Conservation (phyloP, 352 stramenopile species). For the Globisporangium alternatum region DNA sequence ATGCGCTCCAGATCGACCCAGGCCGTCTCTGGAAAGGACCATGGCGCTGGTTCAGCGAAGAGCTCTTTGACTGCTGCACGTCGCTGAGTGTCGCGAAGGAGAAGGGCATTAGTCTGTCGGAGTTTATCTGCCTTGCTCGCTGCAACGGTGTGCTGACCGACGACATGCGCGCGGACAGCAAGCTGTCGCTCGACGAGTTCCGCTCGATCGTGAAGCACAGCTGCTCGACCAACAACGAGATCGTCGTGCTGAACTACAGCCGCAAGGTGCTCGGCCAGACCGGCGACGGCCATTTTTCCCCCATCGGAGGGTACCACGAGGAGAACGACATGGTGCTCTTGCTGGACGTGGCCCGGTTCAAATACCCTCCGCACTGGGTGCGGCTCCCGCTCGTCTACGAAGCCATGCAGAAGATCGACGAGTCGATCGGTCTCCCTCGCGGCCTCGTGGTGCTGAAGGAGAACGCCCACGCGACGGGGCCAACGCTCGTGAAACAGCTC, state of each 20-base stretch:
- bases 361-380: slow-evolving; percentile 92
- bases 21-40: slow-evolving; percentile 70
- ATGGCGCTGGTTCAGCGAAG: slow-evolving; percentile 82
- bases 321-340: slow-evolving; percentile 92
- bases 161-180: slow-evolving; percentile 38
- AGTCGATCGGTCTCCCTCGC: slow-evolving; percentile 40
- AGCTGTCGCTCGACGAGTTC: slow-evolving; percentile 54
- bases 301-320: slow-evolving; percentile 93
- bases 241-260: slow-evolving; percentile 94
- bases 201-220: slow-evolving; percentile 66
- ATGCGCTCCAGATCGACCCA: slow-evolving; percentile 72
- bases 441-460: slow-evolving; percentile 41
- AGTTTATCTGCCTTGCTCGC: slow-evolving; percentile 66
- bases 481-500: slow-evolving; percentile 44
- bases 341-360: slow-evolving; percentile 95
- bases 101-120: slow-evolving; percentile 64
- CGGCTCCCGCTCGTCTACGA: slow-evolving; percentile 48
- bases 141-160: slow-evolving; percentile 65
- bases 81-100: slow-evolving; percentile 70
- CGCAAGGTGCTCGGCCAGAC: slow-evolving; percentile 92
- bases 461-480: slow-evolving; percentile 36
- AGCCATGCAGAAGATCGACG: slow-evolving; percentile 49
- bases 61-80: slow-evolving; percentile 80
- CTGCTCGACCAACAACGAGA: slow-evolving; percentile 68
- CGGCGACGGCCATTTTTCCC: slow-evolving; percentile 95